A percentile compares a stretch with the other conserved stretches of the same genome.
Evolutionary conservation across 192 early-diverging fungal species (phyloP).

Genomic region (Linnemannia hyalina): DNA sequence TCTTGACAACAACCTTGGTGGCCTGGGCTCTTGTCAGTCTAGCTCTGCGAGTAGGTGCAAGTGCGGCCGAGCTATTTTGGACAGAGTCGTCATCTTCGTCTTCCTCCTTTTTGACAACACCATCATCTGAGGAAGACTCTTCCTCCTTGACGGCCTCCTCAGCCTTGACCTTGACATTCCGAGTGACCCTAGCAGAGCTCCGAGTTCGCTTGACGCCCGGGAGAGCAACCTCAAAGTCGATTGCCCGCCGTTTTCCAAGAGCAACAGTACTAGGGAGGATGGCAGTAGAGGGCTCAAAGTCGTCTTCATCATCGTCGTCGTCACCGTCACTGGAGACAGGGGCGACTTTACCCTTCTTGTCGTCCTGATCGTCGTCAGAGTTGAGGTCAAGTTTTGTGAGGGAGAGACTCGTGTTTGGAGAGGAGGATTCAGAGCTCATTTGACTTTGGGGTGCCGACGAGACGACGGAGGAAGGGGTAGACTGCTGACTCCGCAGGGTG

Average conservation of each 20-base stretch:
- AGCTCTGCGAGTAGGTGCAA: background rate
- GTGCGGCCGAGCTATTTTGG: background rate
- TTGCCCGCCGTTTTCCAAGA: slow-evolving; percentile 36
- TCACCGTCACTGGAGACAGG: background rate
- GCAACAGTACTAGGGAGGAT: slow-evolving; percentile 29
- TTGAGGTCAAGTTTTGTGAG: slow-evolving; percentile 17
- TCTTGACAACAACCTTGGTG: background rate
- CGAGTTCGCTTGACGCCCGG: slow-evolving; percentile 32
- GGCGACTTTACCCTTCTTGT: background rate
- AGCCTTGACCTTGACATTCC: slow-evolving; percentile 22
- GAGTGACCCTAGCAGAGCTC: slow-evolving; percentile 5
- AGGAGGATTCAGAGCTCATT: slow-evolving; percentile 28
- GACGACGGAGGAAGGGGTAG: background rate
- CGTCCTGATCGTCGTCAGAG: slow-evolving; percentile 22
- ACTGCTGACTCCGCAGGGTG: slow-evolving; percentile 13
- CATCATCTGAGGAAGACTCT: background rate
- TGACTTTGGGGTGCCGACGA: slow-evolving; percentile 13
- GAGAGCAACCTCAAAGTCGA: background rate
- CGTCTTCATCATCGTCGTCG: slow-evolving; percentile 21
- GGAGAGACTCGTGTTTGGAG: slow-evolving; percentile 38
- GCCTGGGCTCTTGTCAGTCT: background rate
- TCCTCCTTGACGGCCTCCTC: slow-evolving; percentile 1
- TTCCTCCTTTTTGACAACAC: background rate
- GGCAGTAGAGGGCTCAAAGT: slow-evolving; percentile 35
- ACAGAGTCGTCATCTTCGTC: background rate